These are phyloP conservation scores for Epithemia pelagica DNA, from an alignment of 108 stramenopile species.

Conservation along the genomic window DNA sequence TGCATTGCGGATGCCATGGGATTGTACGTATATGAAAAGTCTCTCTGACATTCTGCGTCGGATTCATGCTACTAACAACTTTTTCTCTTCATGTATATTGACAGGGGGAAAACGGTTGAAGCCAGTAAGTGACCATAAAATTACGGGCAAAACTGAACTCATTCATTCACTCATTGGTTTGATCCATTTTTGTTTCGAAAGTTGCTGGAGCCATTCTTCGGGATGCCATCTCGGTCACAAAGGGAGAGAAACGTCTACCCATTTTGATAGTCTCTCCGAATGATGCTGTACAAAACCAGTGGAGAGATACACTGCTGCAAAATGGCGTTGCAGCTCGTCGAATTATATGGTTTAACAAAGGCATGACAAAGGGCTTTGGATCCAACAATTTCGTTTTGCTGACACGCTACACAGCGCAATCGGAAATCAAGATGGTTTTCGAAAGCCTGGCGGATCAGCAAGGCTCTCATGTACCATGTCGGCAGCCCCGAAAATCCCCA, in stretches of 20 bases:
- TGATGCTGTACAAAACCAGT: slow-evolving; percentile 33
- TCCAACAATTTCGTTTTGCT: slow-evolving; percentile 16
- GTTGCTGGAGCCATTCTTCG: slow-evolving; percentile 27
- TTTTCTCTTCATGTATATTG: no score
- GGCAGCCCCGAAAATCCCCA: background rate
- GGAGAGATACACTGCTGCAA: slow-evolving; percentile 23
- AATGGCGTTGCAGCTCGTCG: slow-evolving; percentile 18
- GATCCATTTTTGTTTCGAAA: no score
- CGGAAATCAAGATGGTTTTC: slow-evolving; percentile 11
- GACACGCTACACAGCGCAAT: slow-evolving; percentile 29
- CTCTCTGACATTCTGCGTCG: background rate
- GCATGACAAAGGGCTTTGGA: background rate
- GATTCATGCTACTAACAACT: background rate
- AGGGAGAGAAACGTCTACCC: slow-evolving; percentile 14
- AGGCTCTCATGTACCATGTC: background rate
- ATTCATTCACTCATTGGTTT: no score
- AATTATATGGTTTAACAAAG: background rate
- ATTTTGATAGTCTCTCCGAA: slow-evolving; percentile 35
- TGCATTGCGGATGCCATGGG: slow-evolving; percentile 31
- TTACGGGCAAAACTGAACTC: background rate
- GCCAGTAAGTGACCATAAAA: slow-evolving; percentile 3
- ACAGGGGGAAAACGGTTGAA: slow-evolving; percentile 26
- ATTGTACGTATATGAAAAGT: background rate
- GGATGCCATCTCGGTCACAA: slow-evolving; percentile 8
- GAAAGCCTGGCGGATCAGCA: background rate